phyloP scores from a whole-genome alignment of 805 yeast genomes.

The Komagataella kurtzmanii region DNA sequence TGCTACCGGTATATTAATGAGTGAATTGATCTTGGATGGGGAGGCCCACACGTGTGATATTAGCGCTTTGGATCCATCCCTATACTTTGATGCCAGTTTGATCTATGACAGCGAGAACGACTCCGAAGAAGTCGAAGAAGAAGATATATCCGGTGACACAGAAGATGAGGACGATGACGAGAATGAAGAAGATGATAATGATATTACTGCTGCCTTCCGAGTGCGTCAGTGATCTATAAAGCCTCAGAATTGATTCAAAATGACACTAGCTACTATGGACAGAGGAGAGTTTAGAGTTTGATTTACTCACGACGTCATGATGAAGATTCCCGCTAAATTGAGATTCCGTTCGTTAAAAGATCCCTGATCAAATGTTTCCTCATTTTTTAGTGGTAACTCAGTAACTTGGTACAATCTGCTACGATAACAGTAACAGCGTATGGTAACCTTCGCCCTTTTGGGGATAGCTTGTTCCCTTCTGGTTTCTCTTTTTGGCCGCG shows the following conservation, averaged over 20 bases:
- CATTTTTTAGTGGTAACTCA: not conserved
- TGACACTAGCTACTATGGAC: not conserved
- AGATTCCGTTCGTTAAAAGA: not conserved
- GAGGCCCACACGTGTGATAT: constrained; percentile 66
- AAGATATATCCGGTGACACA: constrained; percentile 10
- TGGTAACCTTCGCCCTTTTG: too few relatives aligned
- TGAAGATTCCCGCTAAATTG: not conserved
- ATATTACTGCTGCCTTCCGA: not conserved
- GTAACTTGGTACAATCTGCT: too few relatives aligned
- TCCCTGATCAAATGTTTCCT: not conserved
- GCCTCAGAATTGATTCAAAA: not conserved
- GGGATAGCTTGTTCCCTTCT: not conserved
- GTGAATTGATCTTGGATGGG: constrained; percentile 81
- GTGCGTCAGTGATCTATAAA: not conserved
- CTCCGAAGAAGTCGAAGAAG: constrained; percentile 15
- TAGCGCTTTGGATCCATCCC: constrained; percentile 70
- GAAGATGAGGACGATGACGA: constrained; percentile 6
- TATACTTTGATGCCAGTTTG: constrained; percentile 65
- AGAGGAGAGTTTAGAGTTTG: too few relatives aligned
- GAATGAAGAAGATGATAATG: not conserved
- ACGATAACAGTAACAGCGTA: too few relatives aligned
- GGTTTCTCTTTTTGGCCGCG: not conserved
- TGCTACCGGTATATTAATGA: constrained; percentile 87
- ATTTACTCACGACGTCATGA: not conserved
- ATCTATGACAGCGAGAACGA: constrained; percentile 16